Evolutionary conservation across 1,284 basidiomycete genomes (phyloP).

Genomic region (Boletellus deceptivus): DNA sequence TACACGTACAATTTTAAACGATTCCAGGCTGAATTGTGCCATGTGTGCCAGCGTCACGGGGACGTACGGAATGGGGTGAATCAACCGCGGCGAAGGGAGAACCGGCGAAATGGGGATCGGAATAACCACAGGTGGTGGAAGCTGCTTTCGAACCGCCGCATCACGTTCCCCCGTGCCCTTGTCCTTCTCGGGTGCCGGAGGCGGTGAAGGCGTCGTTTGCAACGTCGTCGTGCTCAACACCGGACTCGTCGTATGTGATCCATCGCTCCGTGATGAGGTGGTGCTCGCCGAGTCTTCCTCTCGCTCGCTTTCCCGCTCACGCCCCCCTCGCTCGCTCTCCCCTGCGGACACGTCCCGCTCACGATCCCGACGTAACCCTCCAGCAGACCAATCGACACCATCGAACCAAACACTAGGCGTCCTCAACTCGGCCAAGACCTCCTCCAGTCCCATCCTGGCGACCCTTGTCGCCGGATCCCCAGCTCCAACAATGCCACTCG

Average conservation of each 20-base stretch:
- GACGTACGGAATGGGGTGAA: conserved; percentile 65
- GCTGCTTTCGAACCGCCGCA: conserved; percentile 9
- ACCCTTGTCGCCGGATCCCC: conserved; percentile 46
- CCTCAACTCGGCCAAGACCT: conserved; percentile 53
- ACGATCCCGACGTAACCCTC: conserved; percentile 16
- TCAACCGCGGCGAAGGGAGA: conserved; percentile 52
- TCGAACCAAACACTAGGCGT: conserved; percentile 64
- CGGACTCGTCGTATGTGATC: conserved; percentile 64
- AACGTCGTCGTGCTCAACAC: conserved; percentile 71
- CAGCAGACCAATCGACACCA: conserved; percentile 56
- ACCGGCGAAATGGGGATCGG: conserved; percentile 58
- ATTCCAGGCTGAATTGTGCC: conserved; percentile 59
- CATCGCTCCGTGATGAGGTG: conserved; percentile 45
- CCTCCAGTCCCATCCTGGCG: conserved; percentile 55
- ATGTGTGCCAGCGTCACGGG: conserved; percentile 59
- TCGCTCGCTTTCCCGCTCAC: conserved; percentile 29
- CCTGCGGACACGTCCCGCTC: conserved; percentile 7
- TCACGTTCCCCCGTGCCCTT: conserved; percentile 14
- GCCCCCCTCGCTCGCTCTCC: conserved; percentile 32
- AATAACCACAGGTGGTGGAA: conserved; percentile 27
- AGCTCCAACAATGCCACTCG: conserved; percentile 31
- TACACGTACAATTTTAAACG: conserved; percentile 52
- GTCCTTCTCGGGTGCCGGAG: conserved; percentile 42
- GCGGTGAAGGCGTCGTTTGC: conserved; percentile 72
- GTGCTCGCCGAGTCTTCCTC: conserved; percentile 43